phyloP scores from a whole-genome alignment of 2,329 filamentous ascomycete species.

The Colletotrichum graminicola region DNA sequence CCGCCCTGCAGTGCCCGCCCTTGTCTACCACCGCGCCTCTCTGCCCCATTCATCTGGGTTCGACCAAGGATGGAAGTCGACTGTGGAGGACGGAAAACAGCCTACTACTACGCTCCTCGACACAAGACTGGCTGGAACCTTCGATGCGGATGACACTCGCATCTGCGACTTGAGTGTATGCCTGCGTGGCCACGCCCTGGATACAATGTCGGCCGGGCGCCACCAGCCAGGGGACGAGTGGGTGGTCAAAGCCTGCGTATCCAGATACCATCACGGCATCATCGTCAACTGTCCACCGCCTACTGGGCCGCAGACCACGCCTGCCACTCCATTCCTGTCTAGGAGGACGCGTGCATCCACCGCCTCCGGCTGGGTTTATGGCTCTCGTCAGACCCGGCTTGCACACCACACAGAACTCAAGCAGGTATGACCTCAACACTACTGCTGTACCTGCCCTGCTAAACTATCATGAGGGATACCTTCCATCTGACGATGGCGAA shows the following conservation, averaged over 20 bases:
- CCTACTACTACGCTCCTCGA: background rate
- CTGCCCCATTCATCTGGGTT: background rate
- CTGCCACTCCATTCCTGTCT: conserved; percentile 27
- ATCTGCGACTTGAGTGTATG: conserved; percentile 30
- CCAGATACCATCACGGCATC: conserved; percentile 22
- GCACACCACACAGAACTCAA: conserved; percentile 12
- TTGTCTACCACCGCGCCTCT: conserved; percentile 6
- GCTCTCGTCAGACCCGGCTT: conserved; percentile 16
- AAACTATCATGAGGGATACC: background rate
- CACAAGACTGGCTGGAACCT: conserved; percentile 4
- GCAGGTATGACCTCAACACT: conserved; percentile 22
- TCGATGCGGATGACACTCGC: conserved; percentile 15
- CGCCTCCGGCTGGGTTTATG: conserved; percentile 15
- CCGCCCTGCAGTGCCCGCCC: conserved; percentile 7
- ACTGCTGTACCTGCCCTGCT: background rate
- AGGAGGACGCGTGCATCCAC: conserved; percentile 23
- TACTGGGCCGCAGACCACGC: conserved; percentile 1
- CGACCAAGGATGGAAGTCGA: conserved; percentile 14
- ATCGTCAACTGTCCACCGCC: conserved; percentile 21
- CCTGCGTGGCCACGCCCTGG: conserved; percentile 19
- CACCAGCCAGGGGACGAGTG: conserved; percentile 9
- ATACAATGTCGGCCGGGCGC: conserved; percentile 15
- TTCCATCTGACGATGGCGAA: conserved; percentile 1
- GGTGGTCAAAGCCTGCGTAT: conserved; percentile 14
- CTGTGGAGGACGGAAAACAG: conserved; percentile 17